These are phyloP conservation scores for Cicer chorassanicum DNA, from an alignment of 306 rosid species.

Conservation along the genomic window DNA sequence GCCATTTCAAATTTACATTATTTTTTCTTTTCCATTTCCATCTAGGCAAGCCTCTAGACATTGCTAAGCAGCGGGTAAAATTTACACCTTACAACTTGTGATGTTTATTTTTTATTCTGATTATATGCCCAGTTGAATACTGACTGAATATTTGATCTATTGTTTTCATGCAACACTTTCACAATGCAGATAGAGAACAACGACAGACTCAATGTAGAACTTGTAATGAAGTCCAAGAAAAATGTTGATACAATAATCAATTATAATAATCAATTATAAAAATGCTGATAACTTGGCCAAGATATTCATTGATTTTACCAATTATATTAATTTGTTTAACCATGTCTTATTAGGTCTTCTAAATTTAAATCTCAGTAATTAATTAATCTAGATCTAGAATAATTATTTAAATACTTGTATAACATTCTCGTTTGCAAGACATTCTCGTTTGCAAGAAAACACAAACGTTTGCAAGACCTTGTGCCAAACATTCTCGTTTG, in stretches of 20 bases:
- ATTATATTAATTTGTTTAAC: no score
- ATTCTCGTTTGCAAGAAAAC: no score
- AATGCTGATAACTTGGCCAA: no score
- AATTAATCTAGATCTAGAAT: no score
- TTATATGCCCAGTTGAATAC: constrained; percentile 9
- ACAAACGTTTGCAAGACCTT: no score
- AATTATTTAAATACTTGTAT: no score
- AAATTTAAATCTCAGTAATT: no score
- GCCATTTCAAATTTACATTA: constrained; percentile 8
- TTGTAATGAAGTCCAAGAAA: constrained; percentile 74
- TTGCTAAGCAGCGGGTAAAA: constrained; percentile 83
- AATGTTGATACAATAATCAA: constrained; percentile 75
- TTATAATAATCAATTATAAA: no score
- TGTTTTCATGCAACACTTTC: constrained; percentile 1
- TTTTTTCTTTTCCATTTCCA: constrained; percentile 17
- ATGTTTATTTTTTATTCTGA: constrained; percentile 15
- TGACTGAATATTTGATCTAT: constrained; percentile 36
- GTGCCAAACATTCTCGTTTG: constrained; percentile 29
- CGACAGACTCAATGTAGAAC: constrained; percentile 85
- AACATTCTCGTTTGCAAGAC: no score
- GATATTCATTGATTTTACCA: no score
- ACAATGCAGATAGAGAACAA: constrained; percentile 77
- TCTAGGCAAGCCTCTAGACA: constrained; percentile 71
- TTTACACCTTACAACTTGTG: constrained; percentile 12
- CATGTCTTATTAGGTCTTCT: no score